Base-by-base conservation (phyloP, 169 alveolate genomes). In the Plasmodium fragile region DNA sequence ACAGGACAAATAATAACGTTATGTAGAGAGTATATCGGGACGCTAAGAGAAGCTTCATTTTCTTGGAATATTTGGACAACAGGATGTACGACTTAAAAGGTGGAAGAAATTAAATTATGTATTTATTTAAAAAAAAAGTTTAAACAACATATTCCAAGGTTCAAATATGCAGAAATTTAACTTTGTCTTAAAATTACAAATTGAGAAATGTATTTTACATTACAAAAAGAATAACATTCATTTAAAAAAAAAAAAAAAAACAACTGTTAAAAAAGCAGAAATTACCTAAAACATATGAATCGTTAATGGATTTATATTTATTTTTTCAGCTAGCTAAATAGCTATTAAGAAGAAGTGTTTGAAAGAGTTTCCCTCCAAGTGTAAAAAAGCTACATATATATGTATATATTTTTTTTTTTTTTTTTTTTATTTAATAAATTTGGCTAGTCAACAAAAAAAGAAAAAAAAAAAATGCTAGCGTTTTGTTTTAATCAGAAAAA, bases 281-380 rank as follows among this genome's bases (percentile, higher is more conserved):
- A 32, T 81, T 36, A 52, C 18, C 78, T n/a, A 55, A 81, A 81
- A 16, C 18, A 81, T 5, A 36, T 28, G 18, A 22, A 32, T n/a
- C 70, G 32, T n/a, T 81, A 52, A 36, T 45, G 28, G 18, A 16
- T n/a, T 32, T 81, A 65, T 28, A 65, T 78, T 5, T 78, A 13
- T 78, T 36, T 41, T 81, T 81, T 53, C 70, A 52, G 65, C 89
- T 81, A 81, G 89, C 89, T 53, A 81, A 81, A 52, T 30, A 78
- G 71, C 71, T 81, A 18, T 81, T 30, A 55, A 16, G 73, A 45
- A 79, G 59, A 52, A 16, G 79, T 22, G 16, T 53, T 53, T 52
- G 79, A 32, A 49, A 53, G 39, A 30, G 59, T 39, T 53, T 81
- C 53, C 32, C 18, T 22, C 36, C 53, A 53, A 53, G 70, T 65